These are phyloP conservation scores for Pilobolus umbonatus DNA, from an alignment of 192 early-diverging fungal genomes.

Conservation along the genomic window DNA sequence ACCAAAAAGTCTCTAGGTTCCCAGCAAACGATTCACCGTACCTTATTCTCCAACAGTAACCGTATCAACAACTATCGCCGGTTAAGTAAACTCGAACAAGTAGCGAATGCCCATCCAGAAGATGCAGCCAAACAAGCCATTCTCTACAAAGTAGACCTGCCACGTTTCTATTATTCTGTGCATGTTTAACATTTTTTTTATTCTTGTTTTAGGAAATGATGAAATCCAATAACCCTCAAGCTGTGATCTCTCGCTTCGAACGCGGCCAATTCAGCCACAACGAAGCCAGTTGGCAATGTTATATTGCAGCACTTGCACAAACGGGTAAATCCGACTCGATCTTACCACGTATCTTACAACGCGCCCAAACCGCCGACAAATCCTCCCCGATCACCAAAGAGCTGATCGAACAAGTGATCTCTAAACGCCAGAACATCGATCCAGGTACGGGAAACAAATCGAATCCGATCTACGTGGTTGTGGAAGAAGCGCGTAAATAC, in stretches of 20 bases:
- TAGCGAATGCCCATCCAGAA: slow-evolving; percentile 45
- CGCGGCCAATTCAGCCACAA: slow-evolving; percentile 46
- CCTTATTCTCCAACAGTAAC: neutral
- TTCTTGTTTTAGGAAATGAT: slow-evolving; percentile 49
- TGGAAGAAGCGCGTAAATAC: slow-evolving; percentile 55
- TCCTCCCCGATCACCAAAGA: slow-evolving; percentile 14
- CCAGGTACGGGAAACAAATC: slow-evolving; percentile 45
- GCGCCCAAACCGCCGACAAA: slow-evolving; percentile 36
- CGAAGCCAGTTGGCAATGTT: slow-evolving; percentile 50
- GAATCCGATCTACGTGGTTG: slow-evolving; percentile 58
- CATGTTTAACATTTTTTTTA: slow-evolving; percentile 2
- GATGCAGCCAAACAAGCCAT: slow-evolving; percentile 45
- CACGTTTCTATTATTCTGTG: neutral
- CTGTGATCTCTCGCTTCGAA: slow-evolving; percentile 51
- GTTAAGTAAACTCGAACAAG: slow-evolving; percentile 44
- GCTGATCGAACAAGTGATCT: slow-evolving; percentile 24
- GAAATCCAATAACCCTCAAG: slow-evolving; percentile 44
- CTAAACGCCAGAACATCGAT: slow-evolving; percentile 25
- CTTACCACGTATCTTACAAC: slow-evolving; percentile 48
- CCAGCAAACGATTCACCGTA: no score
- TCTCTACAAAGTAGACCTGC: slow-evolving; percentile 47
- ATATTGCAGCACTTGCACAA: slow-evolving; percentile 47
- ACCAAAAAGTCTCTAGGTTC: no score
- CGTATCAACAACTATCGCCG: slow-evolving; percentile 10
- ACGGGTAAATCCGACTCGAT: slow-evolving; percentile 50